Conservation (phyloP, 345 rosid species). For the Conringia planisiliqua region DNA sequence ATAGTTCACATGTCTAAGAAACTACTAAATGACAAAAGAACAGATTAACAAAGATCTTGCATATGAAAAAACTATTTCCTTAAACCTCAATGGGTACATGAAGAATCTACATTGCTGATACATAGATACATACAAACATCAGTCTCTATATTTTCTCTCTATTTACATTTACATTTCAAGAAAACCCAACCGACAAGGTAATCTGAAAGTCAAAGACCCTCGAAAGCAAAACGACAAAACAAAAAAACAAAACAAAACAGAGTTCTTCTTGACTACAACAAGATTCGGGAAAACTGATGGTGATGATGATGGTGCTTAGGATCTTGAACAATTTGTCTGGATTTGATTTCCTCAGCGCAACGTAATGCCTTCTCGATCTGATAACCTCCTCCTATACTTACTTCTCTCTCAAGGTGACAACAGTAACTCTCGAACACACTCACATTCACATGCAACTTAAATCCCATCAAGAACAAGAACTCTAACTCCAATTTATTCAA, state of each 20-base stretch:
- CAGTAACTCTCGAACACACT: constrained; percentile 93
- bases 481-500: constrained; percentile 75
- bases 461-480: constrained; percentile 81
- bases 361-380: constrained; percentile 77
- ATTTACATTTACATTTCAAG: constrained; percentile 20
- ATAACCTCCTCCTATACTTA: constrained; percentile 82
- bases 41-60: constrained; percentile 22
- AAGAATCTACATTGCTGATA: constrained; percentile 19
- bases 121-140: constrained; percentile 16
- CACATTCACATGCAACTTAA: constrained; percentile 81
- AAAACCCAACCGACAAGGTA: constrained; percentile 29
- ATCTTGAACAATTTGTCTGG: constrained; percentile 46
- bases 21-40: constrained; percentile 17
- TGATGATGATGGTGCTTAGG: constrained; percentile 44
- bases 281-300: constrained; percentile 53
- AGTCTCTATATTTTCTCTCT: constrained; percentile 8
- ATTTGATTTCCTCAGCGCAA: constrained; percentile 85
- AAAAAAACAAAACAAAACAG: constrained; percentile 4
- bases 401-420: constrained; percentile 85
- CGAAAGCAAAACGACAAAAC: constrained; percentile 18
- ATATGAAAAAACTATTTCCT: constrained; percentile 1
- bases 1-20: constrained; percentile 22
- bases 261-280: constrained; percentile 38
- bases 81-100: background rate
- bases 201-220: constrained; percentile 30